Evolutionary conservation across 805 yeast genomes (phyloP), one percentile per base, ranked within the genome.

Genomic region (Candida dendrica): DNA sequence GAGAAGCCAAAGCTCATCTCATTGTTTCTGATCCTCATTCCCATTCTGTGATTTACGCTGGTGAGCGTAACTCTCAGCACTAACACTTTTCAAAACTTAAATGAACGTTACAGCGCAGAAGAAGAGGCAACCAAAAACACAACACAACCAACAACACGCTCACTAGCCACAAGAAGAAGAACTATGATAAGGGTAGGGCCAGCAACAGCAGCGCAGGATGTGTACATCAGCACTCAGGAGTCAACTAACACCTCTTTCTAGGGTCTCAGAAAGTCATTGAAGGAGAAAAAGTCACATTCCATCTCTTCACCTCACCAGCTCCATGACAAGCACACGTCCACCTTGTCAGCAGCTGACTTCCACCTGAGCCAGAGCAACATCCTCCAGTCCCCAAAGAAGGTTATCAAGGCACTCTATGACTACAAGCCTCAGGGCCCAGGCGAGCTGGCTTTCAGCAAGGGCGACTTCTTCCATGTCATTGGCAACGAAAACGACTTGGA

Each of bases 381-480:
- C 1, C 49, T 58, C 16, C 63, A 68, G 46, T 76, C 86, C 3
- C 95, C 96, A 4, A 82, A 79, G 46, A 83, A 83, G 56, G 95
- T 87, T 36, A 87, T 93, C 45, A 81, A 79, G 47, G 97, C 98
- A 1, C 64, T 82, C 15, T 79, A 77, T 52, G 83, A 82, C 55
- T 90, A 90, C 62, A 67, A 67, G 35, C 84, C 95, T 1, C 90
- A 82, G 51, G 82, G 84, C 13, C 79, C 86, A 1, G 88, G 86
- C 18, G 97, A 91, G 59, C 71, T 91, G 30, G 71, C 78, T 26
- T 91, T 93, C 59, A 56, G 63, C 35, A 77, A 79, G 50, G 96
- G 96, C 32, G 97, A 91, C 56, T 90, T 89, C 58, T 87, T 90
- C 64, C 88, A 87, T 56, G 95, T 93, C 2, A 69, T 73, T 33